These are phyloP conservation scores for Mrakia frigida DNA, from an alignment of 768 basidiomycete genomes.

Conservation along the genomic window DNA sequence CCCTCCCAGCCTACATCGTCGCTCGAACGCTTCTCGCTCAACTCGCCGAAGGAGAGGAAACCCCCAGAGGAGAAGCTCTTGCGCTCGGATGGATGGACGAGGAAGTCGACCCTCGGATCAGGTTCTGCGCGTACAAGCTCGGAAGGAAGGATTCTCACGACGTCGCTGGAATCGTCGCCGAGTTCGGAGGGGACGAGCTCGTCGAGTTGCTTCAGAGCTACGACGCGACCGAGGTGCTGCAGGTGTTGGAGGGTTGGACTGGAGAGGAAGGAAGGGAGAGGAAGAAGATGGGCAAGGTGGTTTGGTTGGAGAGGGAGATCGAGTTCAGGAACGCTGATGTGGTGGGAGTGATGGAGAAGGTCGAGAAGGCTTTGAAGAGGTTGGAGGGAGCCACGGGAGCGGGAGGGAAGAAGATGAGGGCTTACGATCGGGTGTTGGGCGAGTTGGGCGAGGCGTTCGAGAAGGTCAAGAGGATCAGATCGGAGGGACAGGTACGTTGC, in stretches of 20 bases:
- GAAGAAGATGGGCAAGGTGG: constrained; percentile 57
- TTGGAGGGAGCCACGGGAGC: constrained; percentile 46
- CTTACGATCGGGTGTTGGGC: constrained; percentile 77
- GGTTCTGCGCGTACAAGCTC: constrained; percentile 85
- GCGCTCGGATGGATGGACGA: constrained; percentile 71
- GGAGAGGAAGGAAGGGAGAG: constrained; percentile 45
- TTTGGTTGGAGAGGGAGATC: constrained; percentile 77
- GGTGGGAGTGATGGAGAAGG: constrained; percentile 75
- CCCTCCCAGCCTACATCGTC: constrained; percentile 68
- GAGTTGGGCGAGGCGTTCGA: constrained; percentile 86
- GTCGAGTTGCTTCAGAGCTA: constrained; percentile 45
- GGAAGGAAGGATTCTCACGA: constrained; percentile 67
- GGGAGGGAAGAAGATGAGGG: constrained; percentile 66
- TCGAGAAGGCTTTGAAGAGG: constrained; percentile 68
- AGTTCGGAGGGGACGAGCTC: constrained; percentile 46
- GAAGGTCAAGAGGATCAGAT: constrained; percentile 67
- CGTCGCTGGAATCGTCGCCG: constrained; percentile 41
- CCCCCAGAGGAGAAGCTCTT: constrained; percentile 66
- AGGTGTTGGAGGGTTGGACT: constrained; percentile 38
- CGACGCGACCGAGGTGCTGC: background rate
- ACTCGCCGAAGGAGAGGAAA: constrained; percentile 64
- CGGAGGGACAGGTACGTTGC: constrained; percentile 53
- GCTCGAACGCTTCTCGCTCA: constrained; percentile 68
- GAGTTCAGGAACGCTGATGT: constrained; percentile 86
- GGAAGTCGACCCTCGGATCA: constrained; percentile 80